Percentiles rank a stretch among this genome's conserved stretches.
Evolutionary conservation across 129 eudicot genomes (phyloP).

Genomic region (Lactuca sativa): DNA sequence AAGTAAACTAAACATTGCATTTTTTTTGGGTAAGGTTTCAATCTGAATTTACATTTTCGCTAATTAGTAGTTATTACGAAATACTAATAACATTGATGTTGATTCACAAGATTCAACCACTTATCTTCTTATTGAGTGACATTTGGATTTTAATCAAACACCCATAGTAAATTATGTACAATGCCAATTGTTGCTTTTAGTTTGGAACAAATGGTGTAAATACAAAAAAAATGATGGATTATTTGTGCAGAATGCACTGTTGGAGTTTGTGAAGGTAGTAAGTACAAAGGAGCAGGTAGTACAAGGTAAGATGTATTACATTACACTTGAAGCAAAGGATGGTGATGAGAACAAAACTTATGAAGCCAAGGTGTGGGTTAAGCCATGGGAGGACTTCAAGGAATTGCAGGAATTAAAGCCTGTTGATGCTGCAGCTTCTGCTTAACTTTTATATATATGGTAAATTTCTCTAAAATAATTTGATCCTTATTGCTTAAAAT

Average conservation of each 20-base stretch:
- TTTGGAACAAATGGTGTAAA: not conserved
- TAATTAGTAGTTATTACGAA: not conserved
- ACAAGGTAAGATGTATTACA: slow-evolving; percentile 51
- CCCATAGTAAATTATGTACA: no score
- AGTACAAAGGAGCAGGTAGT: slow-evolving; percentile 66
- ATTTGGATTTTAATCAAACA: not conserved
- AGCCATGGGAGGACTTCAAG: slow-evolving; percentile 74
- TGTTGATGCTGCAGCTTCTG: slow-evolving; percentile 24
- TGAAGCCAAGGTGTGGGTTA: slow-evolving; percentile 82
- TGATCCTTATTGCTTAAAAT: not conserved
- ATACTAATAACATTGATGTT: not conserved
- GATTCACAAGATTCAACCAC: not conserved
- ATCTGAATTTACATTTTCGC: no score
- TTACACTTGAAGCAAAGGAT: slow-evolving; percentile 62
- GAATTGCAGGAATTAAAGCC: slow-evolving; percentile 66
- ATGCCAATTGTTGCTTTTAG: not conserved
- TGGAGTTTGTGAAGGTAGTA: slow-evolving; percentile 63
- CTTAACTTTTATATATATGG: slow-evolving; percentile 19
- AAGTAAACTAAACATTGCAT: no score
- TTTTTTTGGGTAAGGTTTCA: no score
- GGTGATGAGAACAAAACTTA: slow-evolving; percentile 63
- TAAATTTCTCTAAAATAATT: slow-evolving; percentile 2
- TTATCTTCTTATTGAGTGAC: not conserved
- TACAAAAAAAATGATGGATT: slow-evolving; percentile 1
- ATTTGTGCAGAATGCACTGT: slow-evolving; percentile 51